A percentile compares a stretch with the other conserved stretches of the same genome.
Evolutionary conservation across 305 asterid genomes (phyloP).

Genomic region (Ilex paraguariensis): DNA sequence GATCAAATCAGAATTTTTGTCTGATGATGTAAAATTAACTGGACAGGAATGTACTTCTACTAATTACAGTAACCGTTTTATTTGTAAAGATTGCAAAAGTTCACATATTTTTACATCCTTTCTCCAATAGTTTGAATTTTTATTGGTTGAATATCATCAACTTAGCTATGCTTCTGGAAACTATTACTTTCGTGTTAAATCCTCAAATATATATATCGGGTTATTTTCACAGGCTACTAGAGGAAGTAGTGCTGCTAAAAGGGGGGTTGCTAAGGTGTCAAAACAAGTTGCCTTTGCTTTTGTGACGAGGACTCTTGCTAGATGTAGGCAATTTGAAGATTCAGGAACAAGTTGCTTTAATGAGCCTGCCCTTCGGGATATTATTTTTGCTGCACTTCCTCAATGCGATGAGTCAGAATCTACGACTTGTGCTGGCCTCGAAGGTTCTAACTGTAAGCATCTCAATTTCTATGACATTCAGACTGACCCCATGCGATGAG

Average conservation of each 20-base stretch:
- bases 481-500: too few relatives aligned
- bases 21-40: too few relatives aligned
- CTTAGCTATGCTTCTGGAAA: background rate
- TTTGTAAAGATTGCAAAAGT: constrained; percentile 51
- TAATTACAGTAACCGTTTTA: too few relatives aligned
- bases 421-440: constrained; percentile 29
- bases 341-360: constrained; percentile 75
- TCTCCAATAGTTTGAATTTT: background rate
- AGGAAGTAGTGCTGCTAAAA: constrained; percentile 71
- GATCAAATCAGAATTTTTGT: too few relatives aligned
- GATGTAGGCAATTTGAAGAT: constrained; percentile 37
- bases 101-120: too few relatives aligned
- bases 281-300: constrained; percentile 72
- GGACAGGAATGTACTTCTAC: too few relatives aligned
- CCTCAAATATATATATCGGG: constrained; percentile 12
- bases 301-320: constrained; percentile 55
- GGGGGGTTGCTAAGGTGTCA: constrained; percentile 74
- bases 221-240: constrained; percentile 77
- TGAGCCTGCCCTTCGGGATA: constrained; percentile 64
- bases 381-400: constrained; percentile 75
- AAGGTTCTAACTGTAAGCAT: constrained; percentile 40
- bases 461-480: too few relatives aligned
- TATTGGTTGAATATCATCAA: background rate
- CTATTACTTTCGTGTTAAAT: background rate
- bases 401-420: constrained; percentile 49